A percentile compares a stretch with the other conserved stretches of the same genome.
Evolutionary conservation across 2,329 filamentous ascomycete species (phyloP).

Genomic region (Arthroderma uncinatum): DNA sequence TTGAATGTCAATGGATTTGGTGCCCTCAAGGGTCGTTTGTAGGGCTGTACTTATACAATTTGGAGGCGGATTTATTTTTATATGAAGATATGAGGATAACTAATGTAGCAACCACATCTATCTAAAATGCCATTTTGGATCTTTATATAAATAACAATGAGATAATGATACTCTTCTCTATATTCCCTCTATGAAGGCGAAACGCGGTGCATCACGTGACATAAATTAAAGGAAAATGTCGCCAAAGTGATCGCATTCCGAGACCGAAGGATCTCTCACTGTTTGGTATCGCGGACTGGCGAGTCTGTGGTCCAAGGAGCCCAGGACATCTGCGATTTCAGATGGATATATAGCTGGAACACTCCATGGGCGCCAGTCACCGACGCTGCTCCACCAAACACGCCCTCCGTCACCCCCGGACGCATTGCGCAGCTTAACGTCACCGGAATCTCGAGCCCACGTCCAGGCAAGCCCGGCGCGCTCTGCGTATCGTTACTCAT

Average conservation of each 20-base stretch:
- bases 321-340: neutral
- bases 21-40: constrained; percentile 13
- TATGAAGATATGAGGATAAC: neutral
- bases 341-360: constrained; percentile 1
- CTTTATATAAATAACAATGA: neutral
- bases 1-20: constrained; percentile 29
- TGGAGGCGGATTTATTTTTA: neutral
- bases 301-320: constrained; percentile 7
- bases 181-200: neutral
- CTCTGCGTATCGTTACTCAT: neutral
- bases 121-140: neutral
- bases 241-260: neutral
- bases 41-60: neutral
- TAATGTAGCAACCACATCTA: neutral
- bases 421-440: neutral
- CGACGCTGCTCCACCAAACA: neutral
- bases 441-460: neutral
- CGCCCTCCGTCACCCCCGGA: neutral
- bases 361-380: neutral
- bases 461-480: neutral
- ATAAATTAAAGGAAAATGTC: neutral
- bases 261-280: neutral
- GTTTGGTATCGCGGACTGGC: constrained; percentile 4
- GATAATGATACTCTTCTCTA: too few species aligned
- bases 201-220: neutral